These are phyloP conservation scores for Penicillium sp. DNA, from an alignment of 2,329 filamentous ascomycete genomes.

Conservation along the genomic window DNA sequence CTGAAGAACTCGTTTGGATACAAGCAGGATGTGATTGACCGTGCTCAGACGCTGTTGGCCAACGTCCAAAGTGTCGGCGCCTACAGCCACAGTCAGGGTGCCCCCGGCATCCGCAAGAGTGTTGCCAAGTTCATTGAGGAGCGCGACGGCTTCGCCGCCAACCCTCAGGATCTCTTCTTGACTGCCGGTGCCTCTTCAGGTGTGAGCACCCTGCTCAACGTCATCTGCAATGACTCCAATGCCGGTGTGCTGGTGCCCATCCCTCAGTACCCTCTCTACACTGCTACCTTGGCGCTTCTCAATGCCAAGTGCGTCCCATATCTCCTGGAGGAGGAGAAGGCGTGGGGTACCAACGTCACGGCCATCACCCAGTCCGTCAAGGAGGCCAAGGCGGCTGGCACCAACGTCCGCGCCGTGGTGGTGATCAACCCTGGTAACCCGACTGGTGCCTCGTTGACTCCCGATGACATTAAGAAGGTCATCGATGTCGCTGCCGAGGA, in stretches of 20 bases:
- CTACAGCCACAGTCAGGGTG: constrained; percentile 91
- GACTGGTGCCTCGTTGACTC: constrained; percentile 77
- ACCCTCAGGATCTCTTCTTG: constrained; percentile 78
- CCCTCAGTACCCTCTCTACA: constrained; percentile 97
- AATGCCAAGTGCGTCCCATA: constrained; percentile 87
- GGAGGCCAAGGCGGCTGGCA: constrained; percentile 68
- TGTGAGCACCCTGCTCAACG: constrained; percentile 85
- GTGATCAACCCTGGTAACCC: constrained; percentile 99
- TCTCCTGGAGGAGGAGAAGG: constrained; percentile 77
- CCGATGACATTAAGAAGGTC: constrained; percentile 75
- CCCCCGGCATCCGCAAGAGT: constrained; percentile 77
- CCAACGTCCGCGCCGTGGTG: constrained; percentile 85
- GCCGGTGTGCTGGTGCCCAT: constrained; percentile 90
- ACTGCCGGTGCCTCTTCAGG: constrained; percentile 88
- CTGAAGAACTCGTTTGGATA: constrained; percentile 72
- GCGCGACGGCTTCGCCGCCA: constrained; percentile 81
- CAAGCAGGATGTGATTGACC: constrained; percentile 79
- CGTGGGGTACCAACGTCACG: constrained; percentile 83
- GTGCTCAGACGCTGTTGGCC: constrained; percentile 72
- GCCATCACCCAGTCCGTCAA: constrained; percentile 67
- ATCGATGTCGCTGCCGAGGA: constrained; percentile 80
- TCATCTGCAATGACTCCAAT: constrained; percentile 71
- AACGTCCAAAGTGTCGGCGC: constrained; percentile 88
- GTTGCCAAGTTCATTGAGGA: constrained; percentile 89
- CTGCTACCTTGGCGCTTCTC: constrained; percentile 79